Evolutionary conservation across 2,329 filamentous ascomycete species (phyloP).

Genomic region (Rutstroemia sp.): DNA sequence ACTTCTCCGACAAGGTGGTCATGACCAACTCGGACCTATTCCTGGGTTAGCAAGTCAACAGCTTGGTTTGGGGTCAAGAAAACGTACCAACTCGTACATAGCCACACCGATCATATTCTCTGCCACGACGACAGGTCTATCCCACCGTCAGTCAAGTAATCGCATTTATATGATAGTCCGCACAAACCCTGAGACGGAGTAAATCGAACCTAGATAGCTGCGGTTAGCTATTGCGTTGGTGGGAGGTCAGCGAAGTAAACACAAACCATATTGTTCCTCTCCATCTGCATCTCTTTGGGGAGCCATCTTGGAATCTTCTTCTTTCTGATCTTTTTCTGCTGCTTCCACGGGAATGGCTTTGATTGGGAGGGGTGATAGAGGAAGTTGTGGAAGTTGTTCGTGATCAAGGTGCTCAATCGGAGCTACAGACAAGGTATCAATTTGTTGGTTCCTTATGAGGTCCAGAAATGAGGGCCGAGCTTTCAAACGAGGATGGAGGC

Average conservation of each 20-base stretch:
- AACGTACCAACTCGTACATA: constrained; percentile 85
- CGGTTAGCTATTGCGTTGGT: constrained; percentile 18
- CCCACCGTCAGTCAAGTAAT: constrained; percentile 12
- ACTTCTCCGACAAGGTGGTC: constrained; percentile 93
- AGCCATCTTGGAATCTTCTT: constrained; percentile 30
- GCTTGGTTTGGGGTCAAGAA: neutral
- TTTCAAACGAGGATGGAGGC: constrained; percentile 45
- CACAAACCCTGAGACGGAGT: constrained; percentile 58
- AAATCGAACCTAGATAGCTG: constrained; percentile 47
- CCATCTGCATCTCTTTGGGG: constrained; percentile 35
- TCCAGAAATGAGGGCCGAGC: constrained; percentile 55
- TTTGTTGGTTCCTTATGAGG: constrained; percentile 45
- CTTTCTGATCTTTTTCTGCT: constrained; percentile 8
- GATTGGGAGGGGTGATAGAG: constrained; percentile 29
- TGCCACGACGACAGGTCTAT: constrained; percentile 84
- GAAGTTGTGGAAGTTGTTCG: constrained; percentile 37
- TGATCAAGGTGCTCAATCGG: constrained; percentile 19
- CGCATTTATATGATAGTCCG: neutral
- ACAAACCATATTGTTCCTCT: constrained; percentile 50
- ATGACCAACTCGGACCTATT: constrained; percentile 84
- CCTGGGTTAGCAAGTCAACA: neutral
- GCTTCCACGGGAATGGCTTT: constrained; percentile 8
- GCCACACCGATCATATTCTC: constrained; percentile 98
- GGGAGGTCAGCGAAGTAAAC: constrained; percentile 7
- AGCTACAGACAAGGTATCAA: constrained; percentile 34